Base-by-base conservation (phyloP, 495 filamentous ascomycete genomes). In the Penicillium paradoxum region DNA sequence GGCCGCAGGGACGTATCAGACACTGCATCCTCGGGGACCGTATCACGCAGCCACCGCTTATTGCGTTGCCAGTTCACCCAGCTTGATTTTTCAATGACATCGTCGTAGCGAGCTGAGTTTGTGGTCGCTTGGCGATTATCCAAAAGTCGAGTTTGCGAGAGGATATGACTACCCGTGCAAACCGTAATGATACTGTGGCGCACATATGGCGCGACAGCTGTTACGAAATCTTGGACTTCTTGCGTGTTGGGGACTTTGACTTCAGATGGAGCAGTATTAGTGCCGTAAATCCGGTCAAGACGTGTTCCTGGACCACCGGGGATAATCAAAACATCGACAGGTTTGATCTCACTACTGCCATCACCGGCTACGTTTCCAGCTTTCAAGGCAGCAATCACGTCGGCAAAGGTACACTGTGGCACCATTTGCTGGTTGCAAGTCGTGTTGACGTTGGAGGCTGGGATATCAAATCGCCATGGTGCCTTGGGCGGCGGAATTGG, bases 151-250 rank as follows among this genome's bases (percentile, higher is more conserved):
- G 48, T 51, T 17, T 51, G 48, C 8, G 48, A 30, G 14, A 51
- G 48, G n/a, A 51, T 7, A 42, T 51, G 48, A 29, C 48, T 51
- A 0, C 48, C 48, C 0, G 48, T 51, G 21, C 48, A 51, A 14
- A 51, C n/a, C 24, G 48, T 51, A n/a, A 51, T 51, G 38, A 51
- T 17, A 10, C 48, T 51, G 19, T 51, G 48, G n/a, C 48, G 48
- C 9, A 51, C 18, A 32, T 34, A 51, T 17, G 48, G 48, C 6
- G 48, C 48, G 24, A 51, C 27, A 18, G 38, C 48, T 2, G 27
- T 30, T 7, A 51, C 13, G 24, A 51, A 51, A 6, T 42, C 48
- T 17, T 25, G 48, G 1, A 51, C 48, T 30, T 51, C 37, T 25
- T 51, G 25, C 14, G 48, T 51, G 17, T 51, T 51, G 36, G 38